These are phyloP conservation scores for Trametes punicea DNA, from an alignment of 768 basidiomycete genomes.

Conservation along the genomic window DNA sequence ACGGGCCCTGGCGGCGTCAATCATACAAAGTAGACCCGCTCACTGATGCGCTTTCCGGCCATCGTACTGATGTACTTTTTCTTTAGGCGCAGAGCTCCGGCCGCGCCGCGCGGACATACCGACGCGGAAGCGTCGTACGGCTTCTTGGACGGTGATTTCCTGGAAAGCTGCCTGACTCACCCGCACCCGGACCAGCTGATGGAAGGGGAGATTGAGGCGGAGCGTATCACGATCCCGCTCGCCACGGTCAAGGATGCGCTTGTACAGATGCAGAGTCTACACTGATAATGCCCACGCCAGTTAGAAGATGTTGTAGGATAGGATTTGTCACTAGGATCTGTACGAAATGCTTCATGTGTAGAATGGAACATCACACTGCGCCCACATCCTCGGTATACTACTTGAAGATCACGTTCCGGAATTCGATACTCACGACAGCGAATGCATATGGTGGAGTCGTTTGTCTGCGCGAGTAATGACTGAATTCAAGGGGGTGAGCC, in stretches of 20 bases:
- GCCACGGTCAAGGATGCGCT: constrained; percentile 40
- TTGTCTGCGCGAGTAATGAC: too few species aligned
- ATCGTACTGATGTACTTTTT: background rate
- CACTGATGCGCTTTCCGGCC: background rate
- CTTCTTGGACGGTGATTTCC: constrained; percentile 86
- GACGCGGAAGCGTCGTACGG: constrained; percentile 59
- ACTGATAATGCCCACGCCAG: constrained; percentile 29
- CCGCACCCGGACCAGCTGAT: constrained; percentile 47
- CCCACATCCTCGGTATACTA: too few species aligned
- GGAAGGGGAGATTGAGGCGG: constrained; percentile 54
- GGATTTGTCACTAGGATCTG: background rate
- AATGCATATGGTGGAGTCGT: too few species aligned
- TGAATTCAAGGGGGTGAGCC: too few species aligned
- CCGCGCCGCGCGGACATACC: constrained; percentile 49
- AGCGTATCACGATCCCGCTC: constrained; percentile 46
- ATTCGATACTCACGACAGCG: too few species aligned
- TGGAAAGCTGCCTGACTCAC: constrained; percentile 60
- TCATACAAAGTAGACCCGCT: constrained; percentile 55
- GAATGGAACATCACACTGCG: too few species aligned
- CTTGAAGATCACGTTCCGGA: too few species aligned
- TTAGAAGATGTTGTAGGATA: background rate
- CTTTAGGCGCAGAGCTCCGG: constrained; percentile 70
- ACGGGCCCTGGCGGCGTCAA: constrained; percentile 50
- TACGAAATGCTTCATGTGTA: background rate
- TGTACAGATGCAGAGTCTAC: constrained; percentile 42